A percentile compares a stretch with the other conserved stretches of the same genome.
Conservation (phyloP, 2,329 filamentous ascomycete genomes). For the Calonectria fujianensis region DNA sequence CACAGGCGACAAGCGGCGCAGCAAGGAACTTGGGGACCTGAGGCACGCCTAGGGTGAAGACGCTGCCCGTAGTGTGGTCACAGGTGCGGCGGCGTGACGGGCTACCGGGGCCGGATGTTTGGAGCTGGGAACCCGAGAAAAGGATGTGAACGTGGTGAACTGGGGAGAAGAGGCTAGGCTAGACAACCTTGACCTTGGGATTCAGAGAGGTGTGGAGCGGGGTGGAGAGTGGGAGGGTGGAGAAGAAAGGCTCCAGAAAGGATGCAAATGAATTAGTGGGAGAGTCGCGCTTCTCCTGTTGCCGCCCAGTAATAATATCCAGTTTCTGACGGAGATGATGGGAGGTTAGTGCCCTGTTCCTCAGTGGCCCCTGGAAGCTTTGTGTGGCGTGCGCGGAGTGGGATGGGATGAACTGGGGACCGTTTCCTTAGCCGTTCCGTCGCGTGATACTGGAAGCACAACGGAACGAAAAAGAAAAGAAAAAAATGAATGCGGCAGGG, state of each 20-base stretch:
- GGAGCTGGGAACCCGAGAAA: slow-evolving; percentile 31
- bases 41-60: slow-evolving; percentile 27
- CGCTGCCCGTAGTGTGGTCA: slow-evolving; percentile 32
- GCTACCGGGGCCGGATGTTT: slow-evolving; percentile 34
- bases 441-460: slow-evolving; percentile 27
- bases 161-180: slow-evolving; percentile 32
- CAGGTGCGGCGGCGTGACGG: slow-evolving; percentile 38
- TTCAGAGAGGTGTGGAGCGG: slow-evolving; percentile 32
- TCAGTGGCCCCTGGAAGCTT: slow-evolving; percentile 23
- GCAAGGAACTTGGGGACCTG: slow-evolving; percentile 31
- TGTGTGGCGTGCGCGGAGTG: slow-evolving; percentile 30
- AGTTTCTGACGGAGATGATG: slow-evolving; percentile 26
- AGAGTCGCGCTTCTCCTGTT: slow-evolving; percentile 25
- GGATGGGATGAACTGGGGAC: slow-evolving; percentile 35
- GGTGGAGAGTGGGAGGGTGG: slow-evolving; percentile 35
- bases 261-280: slow-evolving; percentile 40
- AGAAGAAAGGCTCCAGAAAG: slow-evolving; percentile 39
- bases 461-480: background rate
- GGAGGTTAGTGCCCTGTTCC: slow-evolving; percentile 33
- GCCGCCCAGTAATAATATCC: slow-evolving; percentile 28
- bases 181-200: slow-evolving; percentile 32
- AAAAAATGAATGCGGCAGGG: background rate
- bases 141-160: slow-evolving; percentile 36
- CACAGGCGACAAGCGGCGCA: slow-evolving; percentile 36
- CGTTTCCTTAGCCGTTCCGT: slow-evolving; percentile 27